Conservation (phyloP, 2,329 filamentous ascomycete species). For the Endothia cerciana region DNA sequence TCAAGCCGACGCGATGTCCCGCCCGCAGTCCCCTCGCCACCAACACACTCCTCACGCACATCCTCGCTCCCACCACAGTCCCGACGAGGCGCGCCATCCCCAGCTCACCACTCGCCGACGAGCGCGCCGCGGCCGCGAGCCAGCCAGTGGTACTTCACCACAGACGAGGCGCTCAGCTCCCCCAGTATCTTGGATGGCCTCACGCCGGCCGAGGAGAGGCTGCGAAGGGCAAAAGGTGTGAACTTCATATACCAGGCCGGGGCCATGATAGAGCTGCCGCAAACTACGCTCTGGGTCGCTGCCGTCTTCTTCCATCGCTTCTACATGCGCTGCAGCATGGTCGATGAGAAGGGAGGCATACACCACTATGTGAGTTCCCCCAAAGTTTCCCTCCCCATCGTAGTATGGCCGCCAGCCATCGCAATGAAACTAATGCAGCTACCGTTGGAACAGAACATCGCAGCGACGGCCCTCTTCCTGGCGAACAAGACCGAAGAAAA, state of each 20-base stretch:
- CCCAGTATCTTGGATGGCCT: slow-evolving; percentile 87
- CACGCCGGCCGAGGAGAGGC: slow-evolving; percentile 73
- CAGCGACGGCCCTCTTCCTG: slow-evolving; percentile 87
- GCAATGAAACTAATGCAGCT: slow-evolving; percentile 1
- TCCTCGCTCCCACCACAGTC: slow-evolving; percentile 57
- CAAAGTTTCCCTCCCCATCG: too few relatives aligned
- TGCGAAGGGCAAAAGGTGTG: slow-evolving; percentile 84
- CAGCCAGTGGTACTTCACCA: slow-evolving; percentile 87
- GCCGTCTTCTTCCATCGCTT: slow-evolving; percentile 95
- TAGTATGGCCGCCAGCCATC: too few relatives aligned
- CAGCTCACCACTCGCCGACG: slow-evolving; percentile 45
- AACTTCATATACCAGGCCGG: slow-evolving; percentile 97
- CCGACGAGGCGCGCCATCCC: slow-evolving; percentile 48
- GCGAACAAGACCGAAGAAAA: slow-evolving; percentile 98
- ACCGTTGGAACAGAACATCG: slow-evolving; percentile 64
- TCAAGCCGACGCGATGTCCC: slow-evolving; percentile 58
- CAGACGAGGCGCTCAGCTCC: slow-evolving; percentile 79
- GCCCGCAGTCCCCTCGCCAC: slow-evolving; percentile 65
- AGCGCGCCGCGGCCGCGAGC: slow-evolving; percentile 41
- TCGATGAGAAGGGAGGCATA: slow-evolving; percentile 73
- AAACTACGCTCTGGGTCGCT: slow-evolving; percentile 89
- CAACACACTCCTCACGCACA: slow-evolving; percentile 56
- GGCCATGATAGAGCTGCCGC: slow-evolving; percentile 87
- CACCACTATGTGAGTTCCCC: slow-evolving; percentile 90
- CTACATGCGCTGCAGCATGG: slow-evolving; percentile 87